Base-by-base conservation (phyloP, 495 filamentous ascomycete species). In the Penicillium salamii region DNA sequence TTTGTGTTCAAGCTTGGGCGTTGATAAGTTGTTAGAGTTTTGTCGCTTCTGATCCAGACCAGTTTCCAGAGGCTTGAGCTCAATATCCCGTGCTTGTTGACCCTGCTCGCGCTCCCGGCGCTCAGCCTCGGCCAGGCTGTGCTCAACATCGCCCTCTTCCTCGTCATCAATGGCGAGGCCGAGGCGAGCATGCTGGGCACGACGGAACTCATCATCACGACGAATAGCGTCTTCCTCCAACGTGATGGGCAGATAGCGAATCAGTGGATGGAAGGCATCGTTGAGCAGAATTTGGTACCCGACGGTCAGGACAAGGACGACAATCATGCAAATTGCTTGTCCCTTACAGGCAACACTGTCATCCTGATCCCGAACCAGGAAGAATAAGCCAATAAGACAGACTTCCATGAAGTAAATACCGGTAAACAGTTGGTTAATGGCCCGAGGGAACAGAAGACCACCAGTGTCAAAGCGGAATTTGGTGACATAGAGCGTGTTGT, bases 341-440 rank as follows among this genome's bases (percentile, higher is more conserved):
- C 85, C 85, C 32, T 86, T 72, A 66, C 90, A 93, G 18, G 83
- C 57, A 13, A 81, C 78, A 1, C 69, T 54, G 20, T 77, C 77
- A 0, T 82, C 36, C 13, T 75, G 77, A 50, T 93, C 82, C 39
- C 76, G 71, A 41, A 88, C 86, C 35, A 97, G 75, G 71, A 96
- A 91, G 74, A 98, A 97, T 11, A 97, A 77, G 12, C 93, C 95
- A 45, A 96, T 81, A 38, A 97, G 69, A 56, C 87, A 90, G 17
- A 97, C 68, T 58, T 98, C 92, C 89, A 97, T 92, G 38, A 96
- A 80, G 61, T 98, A 98, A 8, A 98, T 68, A 0, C 93, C 93
- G 1, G 87, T 91, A 66, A 97, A 97, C 0, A 96, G 84, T 63
- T 98, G 95, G 64, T 97, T 97, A 71, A 98, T 87, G 6, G 93